These are phyloP conservation scores for Helianthus tuberosus DNA, from an alignment of 129 eudicot genomes.

Conservation along the genomic window DNA sequence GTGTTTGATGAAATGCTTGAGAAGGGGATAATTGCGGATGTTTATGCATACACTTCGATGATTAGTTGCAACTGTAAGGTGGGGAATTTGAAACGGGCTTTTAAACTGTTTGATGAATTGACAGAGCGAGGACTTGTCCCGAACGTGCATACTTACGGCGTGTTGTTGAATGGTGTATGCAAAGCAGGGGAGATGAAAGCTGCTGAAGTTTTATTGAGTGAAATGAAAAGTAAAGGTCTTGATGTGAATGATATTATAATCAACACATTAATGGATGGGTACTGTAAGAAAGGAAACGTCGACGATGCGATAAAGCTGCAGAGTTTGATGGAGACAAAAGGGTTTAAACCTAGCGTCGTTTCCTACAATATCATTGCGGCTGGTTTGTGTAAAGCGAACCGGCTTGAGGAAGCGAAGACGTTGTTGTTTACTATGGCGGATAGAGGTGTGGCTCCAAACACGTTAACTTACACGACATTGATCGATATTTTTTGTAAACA, in stretches of 20 bases:
- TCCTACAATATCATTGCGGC: slow-evolving; percentile 54
- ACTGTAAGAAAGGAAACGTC: slow-evolving; percentile 65
- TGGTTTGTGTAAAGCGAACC: slow-evolving; percentile 55
- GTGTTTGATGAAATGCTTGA: slow-evolving; percentile 62
- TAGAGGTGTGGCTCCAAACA: slow-evolving; percentile 52
- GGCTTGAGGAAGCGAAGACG: slow-evolving; percentile 67
- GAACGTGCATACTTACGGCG: slow-evolving; percentile 60
- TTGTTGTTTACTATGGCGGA: slow-evolving; percentile 66
- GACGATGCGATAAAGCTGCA: slow-evolving; percentile 61
- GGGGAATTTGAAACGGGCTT: slow-evolving; percentile 63
- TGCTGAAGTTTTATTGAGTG: slow-evolving; percentile 54
- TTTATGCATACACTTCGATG: slow-evolving; percentile 56
- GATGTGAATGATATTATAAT: slow-evolving; percentile 55
- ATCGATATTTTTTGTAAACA: slow-evolving; percentile 69
- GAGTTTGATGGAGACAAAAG: slow-evolving; percentile 69
- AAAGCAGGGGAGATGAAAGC: slow-evolving; percentile 75
- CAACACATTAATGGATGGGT: slow-evolving; percentile 75
- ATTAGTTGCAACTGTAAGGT: slow-evolving; percentile 55
- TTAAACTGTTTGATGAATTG: slow-evolving; percentile 25
- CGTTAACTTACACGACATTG: slow-evolving; percentile 55
- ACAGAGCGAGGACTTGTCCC: slow-evolving; percentile 52
- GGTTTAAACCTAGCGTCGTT: slow-evolving; percentile 54
- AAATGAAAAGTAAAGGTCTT: slow-evolving; percentile 72
- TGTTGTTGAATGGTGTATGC: slow-evolving; percentile 67
- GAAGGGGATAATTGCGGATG: slow-evolving; percentile 57